Evolutionary conservation across 2,329 filamentous ascomycete species (phyloP).

Genomic region (Endocalyx cinctus): DNA sequence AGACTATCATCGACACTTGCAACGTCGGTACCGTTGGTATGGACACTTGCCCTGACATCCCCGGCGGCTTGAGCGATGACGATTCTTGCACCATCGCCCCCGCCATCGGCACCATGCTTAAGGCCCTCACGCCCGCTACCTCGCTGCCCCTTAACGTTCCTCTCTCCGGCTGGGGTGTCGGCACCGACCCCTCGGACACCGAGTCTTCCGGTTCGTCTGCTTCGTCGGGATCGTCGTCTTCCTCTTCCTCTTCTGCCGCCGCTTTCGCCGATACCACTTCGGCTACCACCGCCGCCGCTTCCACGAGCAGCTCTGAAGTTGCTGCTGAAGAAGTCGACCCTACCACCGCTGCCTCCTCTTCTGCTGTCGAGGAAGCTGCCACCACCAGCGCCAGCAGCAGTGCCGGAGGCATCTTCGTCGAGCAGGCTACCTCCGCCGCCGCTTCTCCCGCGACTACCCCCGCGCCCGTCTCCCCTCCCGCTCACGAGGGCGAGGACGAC

Average conservation of each 20-base stretch:
- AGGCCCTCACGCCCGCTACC: slow-evolving; percentile 33
- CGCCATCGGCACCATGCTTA: slow-evolving; percentile 40
- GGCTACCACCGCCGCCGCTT: slow-evolving; percentile 3
- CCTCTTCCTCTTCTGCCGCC: background rate
- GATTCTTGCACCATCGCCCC: slow-evolving; percentile 47
- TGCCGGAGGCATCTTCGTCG: slow-evolving; percentile 31
- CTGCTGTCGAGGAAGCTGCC: slow-evolving; percentile 10
- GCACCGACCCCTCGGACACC: slow-evolving; percentile 20
- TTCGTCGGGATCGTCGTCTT: background rate
- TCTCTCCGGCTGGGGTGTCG: slow-evolving; percentile 47
- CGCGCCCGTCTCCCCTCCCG: slow-evolving; percentile 11
- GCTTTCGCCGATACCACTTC: slow-evolving; percentile 1
- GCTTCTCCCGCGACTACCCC: slow-evolving; percentile 14
- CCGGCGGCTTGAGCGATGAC: slow-evolving; percentile 45
- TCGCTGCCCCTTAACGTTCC: slow-evolving; percentile 53
- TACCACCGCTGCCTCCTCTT: slow-evolving; percentile 6
- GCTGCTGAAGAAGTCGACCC: no score
- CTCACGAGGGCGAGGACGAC: slow-evolving; percentile 18
- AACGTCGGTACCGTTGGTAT: slow-evolving; percentile 55
- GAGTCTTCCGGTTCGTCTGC: slow-evolving; percentile 7
- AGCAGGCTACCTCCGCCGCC: slow-evolving; percentile 14
- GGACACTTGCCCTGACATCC: slow-evolving; percentile 57
- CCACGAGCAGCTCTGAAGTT: slow-evolving; percentile 6
- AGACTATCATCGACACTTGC: slow-evolving; percentile 64
- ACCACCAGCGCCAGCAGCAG: slow-evolving; percentile 17